Evolutionary conservation across 768 basidiomycete genomes (phyloP), one percentile per base, ranked within the genome.

Genomic region (Sporobolomyces phaffii): DNA sequence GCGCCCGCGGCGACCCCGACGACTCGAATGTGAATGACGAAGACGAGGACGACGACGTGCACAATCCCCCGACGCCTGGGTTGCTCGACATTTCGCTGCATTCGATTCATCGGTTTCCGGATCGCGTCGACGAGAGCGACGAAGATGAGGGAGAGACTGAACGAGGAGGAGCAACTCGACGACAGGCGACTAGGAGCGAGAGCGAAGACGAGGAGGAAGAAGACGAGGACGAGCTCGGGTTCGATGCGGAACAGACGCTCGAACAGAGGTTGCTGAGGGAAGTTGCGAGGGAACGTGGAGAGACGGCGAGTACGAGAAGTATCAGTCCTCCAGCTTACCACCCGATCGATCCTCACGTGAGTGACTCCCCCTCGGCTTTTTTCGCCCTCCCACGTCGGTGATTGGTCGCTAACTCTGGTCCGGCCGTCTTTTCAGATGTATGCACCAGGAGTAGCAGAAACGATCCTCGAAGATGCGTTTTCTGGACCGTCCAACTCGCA

Each of bases 21-120:
- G 44, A 45, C n/a, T 9, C 11, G 24, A 49, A 26, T 13, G 48
- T 24, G 26, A 33, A 26, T 0, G 68, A 67, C 20, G 69, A 60
- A 2, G 67, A 72, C 1, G 36, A 60, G 20, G 73, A 70, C 5
- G 48, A 53, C 22, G 54, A 73, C 28, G 74, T 76, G 34, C 78
- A 77, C 65, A 81, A 80, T 67, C 80, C 80, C 13, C 80, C 80
- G 18, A 81, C 80, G 40, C 80, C 80, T 1, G 80, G 80, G 59
- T 60, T 78, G 43, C 69, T 79, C 7, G 80, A 81, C 53, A 80
- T 81, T 44, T 78, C 77, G 17, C 71, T 81, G 44, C 78, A 79
- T 24, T 76, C 78, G 3, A 60, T 80, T 26, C 69, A 76, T 26
- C 70, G 65, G 20, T 74, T 74, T 60, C 68, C 66, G 18, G 64